Evolutionary conservation across 768 basidiomycete species (phyloP), one percentile per base, ranked within the genome.

Genomic region (Neoboletus subvelutipes): DNA sequence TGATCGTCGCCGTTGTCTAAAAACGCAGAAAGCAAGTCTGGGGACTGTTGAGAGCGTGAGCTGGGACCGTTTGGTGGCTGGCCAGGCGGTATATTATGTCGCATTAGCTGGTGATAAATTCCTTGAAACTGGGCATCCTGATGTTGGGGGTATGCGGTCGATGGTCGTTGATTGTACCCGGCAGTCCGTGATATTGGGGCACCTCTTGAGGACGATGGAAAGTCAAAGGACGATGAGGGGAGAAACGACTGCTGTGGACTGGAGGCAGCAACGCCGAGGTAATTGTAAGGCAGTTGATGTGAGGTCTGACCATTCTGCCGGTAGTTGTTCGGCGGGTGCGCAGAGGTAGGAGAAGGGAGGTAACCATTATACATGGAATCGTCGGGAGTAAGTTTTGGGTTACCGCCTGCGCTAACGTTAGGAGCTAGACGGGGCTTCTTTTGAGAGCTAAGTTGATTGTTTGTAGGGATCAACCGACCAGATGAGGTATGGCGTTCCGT

Each of bases 401-500:
- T 61, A 28, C 54, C 70, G 29, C 63, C 63, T 61, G 61, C 39
- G 49, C 45, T 55, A 22, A 64, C 26, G 40, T 50, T 65, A 53
- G 64, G 58, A 3, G 64, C 69, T 69, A 73, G 55, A 69, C 72
- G 66, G 12, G 65, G 61, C 56, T 65, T 64, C 67, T 71, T 67
- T 66, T 67, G 67, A 65, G 67, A 56, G 49, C 47, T 45, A 50
- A 57, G 47, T 47, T 58, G 66, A 64, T 59, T 54, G 67, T 65
- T 61, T 41, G 61, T 48, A 68, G 68, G 65, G 54, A 68, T 58
- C 1, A 59, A 72, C 67, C 65, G 67, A 71, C 68, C 68, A 51
- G 68, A 64, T 57, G 70, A 65, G 42, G 71, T 64, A 39, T 71
- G 73, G 3, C 71, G 65, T 54, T 72, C 71, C 17, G 67, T 72